A percentile compares a stretch with the other conserved stretches of the same genome.
Evolutionary conservation across 345 rosid species (phyloP).

Genomic region (Gossypium turneri): DNA sequence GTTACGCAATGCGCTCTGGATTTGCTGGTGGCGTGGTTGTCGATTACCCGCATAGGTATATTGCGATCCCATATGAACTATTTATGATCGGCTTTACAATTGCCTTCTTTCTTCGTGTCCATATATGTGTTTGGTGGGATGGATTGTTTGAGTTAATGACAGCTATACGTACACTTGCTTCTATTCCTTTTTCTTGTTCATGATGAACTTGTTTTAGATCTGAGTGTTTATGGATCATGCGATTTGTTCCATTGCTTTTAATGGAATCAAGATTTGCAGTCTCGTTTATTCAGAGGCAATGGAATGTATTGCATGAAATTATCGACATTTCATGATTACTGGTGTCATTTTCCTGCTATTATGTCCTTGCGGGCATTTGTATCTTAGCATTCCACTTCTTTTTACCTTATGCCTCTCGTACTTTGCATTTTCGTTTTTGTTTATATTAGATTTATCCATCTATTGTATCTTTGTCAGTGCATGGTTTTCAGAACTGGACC

Average conservation of each 20-base stretch:
- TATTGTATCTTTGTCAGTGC: neutral
- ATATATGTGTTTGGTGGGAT: neutral
- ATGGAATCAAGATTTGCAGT: neutral
- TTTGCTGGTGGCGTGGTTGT: conserved; percentile 92
- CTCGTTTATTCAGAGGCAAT: neutral
- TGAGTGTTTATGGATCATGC: neutral
- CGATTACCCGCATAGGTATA: conserved; percentile 90
- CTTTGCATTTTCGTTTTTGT: neutral
- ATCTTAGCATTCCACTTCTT: neutral
- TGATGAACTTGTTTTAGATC: neutral
- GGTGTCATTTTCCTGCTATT: neutral
- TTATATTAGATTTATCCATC: neutral
- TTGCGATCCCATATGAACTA: neutral
- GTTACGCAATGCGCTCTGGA: conserved; percentile 82
- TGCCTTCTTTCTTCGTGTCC: neutral
- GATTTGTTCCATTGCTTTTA: neutral
- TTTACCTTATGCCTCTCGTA: neutral
- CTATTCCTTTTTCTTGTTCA: neutral
- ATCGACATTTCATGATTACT: neutral
- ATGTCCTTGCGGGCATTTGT: neutral
- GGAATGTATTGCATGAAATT: conserved; percentile 3
- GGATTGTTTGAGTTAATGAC: neutral
- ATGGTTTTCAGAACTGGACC: too few species aligned
- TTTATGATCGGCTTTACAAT: neutral
- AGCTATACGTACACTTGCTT: neutral